phyloP scores from a whole-genome alignment of 2,329 filamentous ascomycete genomes.

The Ceratocystis cacaofunesta region DNA sequence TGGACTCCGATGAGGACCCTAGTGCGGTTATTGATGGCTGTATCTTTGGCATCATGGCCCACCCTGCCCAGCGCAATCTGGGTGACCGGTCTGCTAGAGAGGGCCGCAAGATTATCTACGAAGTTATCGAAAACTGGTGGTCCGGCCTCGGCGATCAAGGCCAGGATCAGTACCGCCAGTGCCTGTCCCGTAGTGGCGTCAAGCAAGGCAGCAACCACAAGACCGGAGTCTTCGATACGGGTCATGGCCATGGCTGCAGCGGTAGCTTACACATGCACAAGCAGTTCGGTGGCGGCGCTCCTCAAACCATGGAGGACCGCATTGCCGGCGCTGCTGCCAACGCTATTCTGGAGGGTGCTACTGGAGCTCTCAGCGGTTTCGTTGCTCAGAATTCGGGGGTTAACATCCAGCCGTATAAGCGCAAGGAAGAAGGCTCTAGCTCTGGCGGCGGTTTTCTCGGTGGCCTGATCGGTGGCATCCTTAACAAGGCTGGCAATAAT shows the following conservation, averaged over 20 bases:
- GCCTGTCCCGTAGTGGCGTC: slow-evolving; percentile 68
- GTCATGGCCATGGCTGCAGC: slow-evolving; percentile 69
- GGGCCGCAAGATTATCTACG: slow-evolving; percentile 63
- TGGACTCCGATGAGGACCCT: slow-evolving; percentile 64
- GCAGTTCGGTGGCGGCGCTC: slow-evolving; percentile 32
- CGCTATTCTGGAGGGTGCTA: slow-evolving; percentile 43
- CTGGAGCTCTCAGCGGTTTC: slow-evolving; percentile 35
- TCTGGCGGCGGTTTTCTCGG: slow-evolving; percentile 54
- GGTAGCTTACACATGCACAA: slow-evolving; percentile 69
- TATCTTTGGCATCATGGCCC: slow-evolving; percentile 70
- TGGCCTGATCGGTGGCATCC: slow-evolving; percentile 48
- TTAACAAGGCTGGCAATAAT: slow-evolving; percentile 36
- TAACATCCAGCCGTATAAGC: slow-evolving; percentile 25
- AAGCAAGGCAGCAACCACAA: slow-evolving; percentile 69
- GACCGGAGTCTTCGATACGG: slow-evolving; percentile 66
- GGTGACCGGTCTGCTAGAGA: slow-evolving; percentile 57
- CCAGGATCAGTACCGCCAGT: slow-evolving; percentile 52
- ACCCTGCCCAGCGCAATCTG: slow-evolving; percentile 61
- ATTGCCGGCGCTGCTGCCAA: slow-evolving; percentile 42
- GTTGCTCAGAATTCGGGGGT: slow-evolving; percentile 34
- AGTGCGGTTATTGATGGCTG: slow-evolving; percentile 60
- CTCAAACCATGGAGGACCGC: slow-evolving; percentile 38
- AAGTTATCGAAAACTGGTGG: slow-evolving; percentile 78
- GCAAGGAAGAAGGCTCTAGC: slow-evolving; percentile 37
- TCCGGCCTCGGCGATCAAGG: slow-evolving; percentile 44